phyloP scores from a whole-genome alignment of 2,329 filamentous ascomycete species.

The Lachnellula arida region DNA sequence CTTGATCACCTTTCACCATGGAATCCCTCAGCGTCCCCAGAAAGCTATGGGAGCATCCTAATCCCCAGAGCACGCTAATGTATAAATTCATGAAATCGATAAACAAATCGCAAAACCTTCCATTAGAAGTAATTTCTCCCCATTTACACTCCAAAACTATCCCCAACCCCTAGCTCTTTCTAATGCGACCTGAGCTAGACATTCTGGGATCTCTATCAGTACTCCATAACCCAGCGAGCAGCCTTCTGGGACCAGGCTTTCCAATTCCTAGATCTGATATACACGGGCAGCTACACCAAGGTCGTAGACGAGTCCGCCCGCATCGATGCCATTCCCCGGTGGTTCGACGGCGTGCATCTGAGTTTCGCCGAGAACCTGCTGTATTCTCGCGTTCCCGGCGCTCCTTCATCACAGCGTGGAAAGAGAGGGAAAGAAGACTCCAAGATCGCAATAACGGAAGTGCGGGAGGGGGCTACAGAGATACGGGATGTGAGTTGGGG shows the following conservation, averaged over 20 bases:
- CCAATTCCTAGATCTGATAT: slow-evolving; percentile 54
- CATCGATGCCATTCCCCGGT: slow-evolving; percentile 67
- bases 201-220: slow-evolving; percentile 66
- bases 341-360: slow-evolving; percentile 70
- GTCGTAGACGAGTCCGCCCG: slow-evolving; percentile 66
- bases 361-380: slow-evolving; percentile 82
- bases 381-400: slow-evolving; percentile 45
- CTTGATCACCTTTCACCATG: slow-evolving; percentile 10
- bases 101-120: slow-evolving; percentile 52
- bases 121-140: slow-evolving; percentile 47
- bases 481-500: slow-evolving; percentile 60
- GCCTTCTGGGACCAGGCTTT: slow-evolving; percentile 66
- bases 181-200: slow-evolving; percentile 39
- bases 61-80: slow-evolving; percentile 59
- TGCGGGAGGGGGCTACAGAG: slow-evolving; percentile 58
- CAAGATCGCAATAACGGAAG: slow-evolving; percentile 67
- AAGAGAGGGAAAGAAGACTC: slow-evolving; percentile 64
- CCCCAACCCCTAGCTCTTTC: neutral
- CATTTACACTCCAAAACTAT: neutral
- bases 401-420: slow-evolving; percentile 41
- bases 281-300: slow-evolving; percentile 52
- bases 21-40: slow-evolving; percentile 38
- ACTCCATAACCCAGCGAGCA: slow-evolving; percentile 56
- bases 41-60: slow-evolving; percentile 65
- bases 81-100: slow-evolving; percentile 61